Percentiles rank a stretch among this genome's conserved stretches.
phyloP scores from a whole-genome alignment of 139 green algal species.

The Haematococcus sp. region DNA sequence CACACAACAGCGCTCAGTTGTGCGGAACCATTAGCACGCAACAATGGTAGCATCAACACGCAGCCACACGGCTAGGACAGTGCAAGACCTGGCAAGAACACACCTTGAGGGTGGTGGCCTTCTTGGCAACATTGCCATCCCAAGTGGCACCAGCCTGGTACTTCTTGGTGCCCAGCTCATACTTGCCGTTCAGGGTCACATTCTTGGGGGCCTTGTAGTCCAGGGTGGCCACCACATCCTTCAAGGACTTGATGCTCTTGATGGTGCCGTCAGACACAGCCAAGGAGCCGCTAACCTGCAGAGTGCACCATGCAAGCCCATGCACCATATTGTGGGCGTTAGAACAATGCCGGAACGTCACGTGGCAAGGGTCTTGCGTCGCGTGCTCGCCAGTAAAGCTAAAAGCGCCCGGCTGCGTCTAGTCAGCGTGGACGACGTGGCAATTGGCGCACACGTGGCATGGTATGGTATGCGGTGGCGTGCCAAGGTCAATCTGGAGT shows the following conservation, averaged over 20 bases:
- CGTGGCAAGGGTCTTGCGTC: too few relatives aligned
- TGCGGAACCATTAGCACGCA: too few relatives aligned
- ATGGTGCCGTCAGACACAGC: background rate
- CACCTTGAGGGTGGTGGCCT: constrained; percentile 23
- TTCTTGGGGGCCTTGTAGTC: constrained; percentile 19
- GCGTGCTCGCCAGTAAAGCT: background rate
- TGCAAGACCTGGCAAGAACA: too few relatives aligned
- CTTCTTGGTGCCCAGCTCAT: constrained; percentile 30
- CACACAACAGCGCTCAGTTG: too few relatives aligned
- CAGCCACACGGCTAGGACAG: too few relatives aligned
- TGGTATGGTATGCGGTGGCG: too few relatives aligned
- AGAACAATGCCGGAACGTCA: background rate
- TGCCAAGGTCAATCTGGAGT: too few relatives aligned
- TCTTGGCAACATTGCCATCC: constrained; percentile 14
- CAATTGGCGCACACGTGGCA: too few relatives aligned
- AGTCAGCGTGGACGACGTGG: too few relatives aligned
- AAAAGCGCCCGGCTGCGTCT: background rate
- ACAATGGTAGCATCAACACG: too few relatives aligned
- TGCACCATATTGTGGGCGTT: background rate
- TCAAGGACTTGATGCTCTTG: constrained; percentile 9
- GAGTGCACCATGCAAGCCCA: background rate
- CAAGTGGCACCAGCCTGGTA: constrained; percentile 26
- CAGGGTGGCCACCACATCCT: constrained; percentile 17
- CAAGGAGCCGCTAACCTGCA: constrained; percentile 2
- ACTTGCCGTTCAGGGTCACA: constrained; percentile 31